A percentile compares a stretch with the other conserved stretches of the same genome.
phyloP scores from a whole-genome alignment of 805 yeast genomes.

The Sugiyamaella floridensis region DNA sequence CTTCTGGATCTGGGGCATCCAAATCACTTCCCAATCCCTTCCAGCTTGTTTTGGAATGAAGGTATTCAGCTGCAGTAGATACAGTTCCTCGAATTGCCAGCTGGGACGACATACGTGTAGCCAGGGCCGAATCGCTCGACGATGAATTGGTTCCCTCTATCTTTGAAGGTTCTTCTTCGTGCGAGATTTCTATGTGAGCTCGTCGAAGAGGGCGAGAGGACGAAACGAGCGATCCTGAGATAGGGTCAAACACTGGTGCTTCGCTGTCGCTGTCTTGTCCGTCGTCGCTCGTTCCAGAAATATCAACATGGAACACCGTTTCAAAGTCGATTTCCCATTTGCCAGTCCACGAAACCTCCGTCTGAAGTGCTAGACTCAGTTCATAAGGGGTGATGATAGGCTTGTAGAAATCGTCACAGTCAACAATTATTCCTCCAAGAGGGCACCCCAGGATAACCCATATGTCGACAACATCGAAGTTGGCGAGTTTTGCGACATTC shows the following conservation, averaged over 20 bases:
- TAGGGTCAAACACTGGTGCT: conserved; percentile 82
- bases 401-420: conserved; percentile 68
- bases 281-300: conserved; percentile 16
- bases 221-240: conserved; percentile 68
- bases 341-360: conserved; percentile 84
- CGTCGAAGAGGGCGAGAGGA: conserved; percentile 66
- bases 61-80: conserved; percentile 76
- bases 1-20: conserved; percentile 45
- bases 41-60: conserved; percentile 69
- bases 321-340: conserved; percentile 83
- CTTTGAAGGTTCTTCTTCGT: conserved; percentile 24
- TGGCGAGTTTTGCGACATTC: conserved; percentile 92
- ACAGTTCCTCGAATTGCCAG: conserved; percentile 69
- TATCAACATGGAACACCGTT: conserved; percentile 39
- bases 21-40: conserved; percentile 87
- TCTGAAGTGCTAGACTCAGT: conserved; percentile 67
- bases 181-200: conserved; percentile 57
- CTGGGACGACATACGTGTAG: conserved; percentile 47
- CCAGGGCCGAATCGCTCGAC: conserved; percentile 23
- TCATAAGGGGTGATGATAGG: conserved; percentile 96
- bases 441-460: conserved; percentile 97
- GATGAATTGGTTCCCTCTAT: not conserved
- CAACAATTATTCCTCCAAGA: conserved; percentile 84
- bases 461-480: conserved; percentile 85
- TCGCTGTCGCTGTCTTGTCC: conserved; percentile 39